Evolutionary conservation across 192 early-diverging fungal species (phyloP).

Genomic region (Dimargaris xerosporica): DNA sequence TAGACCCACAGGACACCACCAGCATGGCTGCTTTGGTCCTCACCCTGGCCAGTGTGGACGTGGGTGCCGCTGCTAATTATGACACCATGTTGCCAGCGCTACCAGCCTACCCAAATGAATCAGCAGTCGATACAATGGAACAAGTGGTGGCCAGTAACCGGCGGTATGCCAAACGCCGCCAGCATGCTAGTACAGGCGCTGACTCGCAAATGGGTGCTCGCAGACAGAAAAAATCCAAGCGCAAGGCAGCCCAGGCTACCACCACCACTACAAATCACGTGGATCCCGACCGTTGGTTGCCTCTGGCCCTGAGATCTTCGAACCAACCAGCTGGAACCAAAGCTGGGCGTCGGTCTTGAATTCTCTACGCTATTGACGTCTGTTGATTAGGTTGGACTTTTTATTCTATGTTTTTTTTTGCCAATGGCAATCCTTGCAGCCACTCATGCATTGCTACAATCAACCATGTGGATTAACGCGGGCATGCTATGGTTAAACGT

Average conservation of each 20-base stretch:
- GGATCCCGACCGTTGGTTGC: slow-evolving; percentile 5
- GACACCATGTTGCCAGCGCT: neutral
- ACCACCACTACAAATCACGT: neutral
- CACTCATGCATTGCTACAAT: too few relatives aligned
- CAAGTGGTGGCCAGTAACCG: neutral
- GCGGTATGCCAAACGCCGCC: neutral
- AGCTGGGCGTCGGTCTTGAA: too few relatives aligned
- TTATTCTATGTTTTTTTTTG: too few relatives aligned
- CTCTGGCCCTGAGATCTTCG: neutral
- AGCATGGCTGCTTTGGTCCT: neutral
- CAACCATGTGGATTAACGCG: too few relatives aligned
- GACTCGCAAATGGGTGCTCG: neutral
- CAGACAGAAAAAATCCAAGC: neutral
- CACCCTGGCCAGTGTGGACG: neutral
- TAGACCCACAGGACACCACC: neutral
- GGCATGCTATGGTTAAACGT: too few relatives aligned
- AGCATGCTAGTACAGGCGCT: neutral
- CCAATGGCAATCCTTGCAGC: too few relatives aligned
- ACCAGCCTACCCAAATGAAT: neutral
- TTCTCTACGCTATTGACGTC: too few relatives aligned
- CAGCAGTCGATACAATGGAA: neutral
- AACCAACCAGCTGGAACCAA: too few relatives aligned
- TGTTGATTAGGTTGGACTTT: too few relatives aligned
- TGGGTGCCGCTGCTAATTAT: neutral
- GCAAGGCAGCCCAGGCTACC: neutral